Evolutionary conservation across 2,329 filamentous ascomycete genomes (phyloP).

Genomic region (Achaetomium macrosporum): DNA sequence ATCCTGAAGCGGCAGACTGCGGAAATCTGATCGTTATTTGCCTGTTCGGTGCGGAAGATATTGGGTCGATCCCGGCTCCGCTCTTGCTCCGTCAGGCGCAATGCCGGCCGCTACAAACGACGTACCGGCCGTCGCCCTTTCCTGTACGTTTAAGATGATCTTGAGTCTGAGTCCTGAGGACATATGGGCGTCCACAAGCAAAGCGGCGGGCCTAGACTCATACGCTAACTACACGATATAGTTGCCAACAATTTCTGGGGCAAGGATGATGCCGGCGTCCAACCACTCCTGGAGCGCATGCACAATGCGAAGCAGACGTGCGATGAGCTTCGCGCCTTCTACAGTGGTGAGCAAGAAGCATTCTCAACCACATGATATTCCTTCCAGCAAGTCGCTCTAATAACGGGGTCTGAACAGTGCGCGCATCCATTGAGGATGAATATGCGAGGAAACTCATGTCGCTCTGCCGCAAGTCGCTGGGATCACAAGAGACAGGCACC

Average conservation of each 20-base stretch:
- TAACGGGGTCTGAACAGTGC: conserved; percentile 49
- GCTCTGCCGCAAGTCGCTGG: conserved; percentile 80
- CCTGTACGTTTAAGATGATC: conserved; percentile 21
- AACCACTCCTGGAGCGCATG: conserved; percentile 89
- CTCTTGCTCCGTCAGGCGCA: conserved; percentile 15
- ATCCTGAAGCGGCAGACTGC: background rate
- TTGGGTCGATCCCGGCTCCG: conserved; percentile 6
- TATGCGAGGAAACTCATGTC: conserved; percentile 85
- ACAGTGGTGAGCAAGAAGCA: conserved; percentile 53
- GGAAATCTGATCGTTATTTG: background rate
- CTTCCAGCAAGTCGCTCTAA: background rate
- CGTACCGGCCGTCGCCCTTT: conserved; percentile 26
- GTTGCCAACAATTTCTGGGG: conserved; percentile 99
- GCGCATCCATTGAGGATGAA: conserved; percentile 92
- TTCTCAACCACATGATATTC: background rate
- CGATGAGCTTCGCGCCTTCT: conserved; percentile 90
- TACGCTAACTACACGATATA: conserved; percentile 31
- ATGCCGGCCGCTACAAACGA: conserved; percentile 25
- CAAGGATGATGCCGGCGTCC: conserved; percentile 94
- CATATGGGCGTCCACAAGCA: background rate
- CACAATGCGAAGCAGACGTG: conserved; percentile 87
- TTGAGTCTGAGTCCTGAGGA: background rate
- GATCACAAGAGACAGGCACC: conserved; percentile 79
- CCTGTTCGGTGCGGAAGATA: background rate
- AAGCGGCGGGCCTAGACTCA: background rate